Conservation (phyloP, 2,329 filamentous ascomycete genomes). For the Moelleriella libera region DNA sequence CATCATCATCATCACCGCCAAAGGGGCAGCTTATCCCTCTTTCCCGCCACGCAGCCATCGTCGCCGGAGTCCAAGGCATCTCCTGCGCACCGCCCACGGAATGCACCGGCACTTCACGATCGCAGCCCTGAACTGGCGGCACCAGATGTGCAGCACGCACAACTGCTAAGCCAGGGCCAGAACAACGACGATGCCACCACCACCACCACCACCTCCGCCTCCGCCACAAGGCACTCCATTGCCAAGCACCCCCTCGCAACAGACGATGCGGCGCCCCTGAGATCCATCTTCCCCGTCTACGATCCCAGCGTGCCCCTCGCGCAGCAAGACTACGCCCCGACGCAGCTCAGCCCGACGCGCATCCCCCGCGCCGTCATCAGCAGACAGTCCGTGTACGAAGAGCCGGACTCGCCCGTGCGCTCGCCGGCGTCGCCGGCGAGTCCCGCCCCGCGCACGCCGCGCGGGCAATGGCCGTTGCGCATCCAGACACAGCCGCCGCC, state of each 20-base stretch:
- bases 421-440: slow-evolving; percentile 6
- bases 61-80: too few relatives aligned
- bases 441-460: slow-evolving; percentile 7
- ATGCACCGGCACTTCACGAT: too few relatives aligned
- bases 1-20: too few relatives aligned
- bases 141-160: too few relatives aligned
- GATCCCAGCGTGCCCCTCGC: slow-evolving; percentile 52
- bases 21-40: too few relatives aligned
- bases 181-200: too few relatives aligned
- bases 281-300: slow-evolving; percentile 66
- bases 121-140: too few relatives aligned
- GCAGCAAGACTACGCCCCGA: slow-evolving; percentile 58
- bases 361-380: slow-evolving; percentile 53
- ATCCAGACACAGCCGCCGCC: slow-evolving; percentile 23
- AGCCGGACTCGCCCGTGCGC: slow-evolving; percentile 4
- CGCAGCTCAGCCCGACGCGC: slow-evolving; percentile 46
- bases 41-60: too few relatives aligned
- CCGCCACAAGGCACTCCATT: slow-evolving; percentile 34
- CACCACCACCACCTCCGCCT: too few relatives aligned
- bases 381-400: slow-evolving; percentile 40
- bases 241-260: slow-evolving; percentile 32
- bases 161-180: too few relatives aligned
- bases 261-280: slow-evolving; percentile 21
- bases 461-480: slow-evolving; percentile 13
- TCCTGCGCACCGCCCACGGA: too few relatives aligned